Base-by-base conservation (phyloP, 768 basidiomycete genomes). In the Russula ochroleuca region DNA sequence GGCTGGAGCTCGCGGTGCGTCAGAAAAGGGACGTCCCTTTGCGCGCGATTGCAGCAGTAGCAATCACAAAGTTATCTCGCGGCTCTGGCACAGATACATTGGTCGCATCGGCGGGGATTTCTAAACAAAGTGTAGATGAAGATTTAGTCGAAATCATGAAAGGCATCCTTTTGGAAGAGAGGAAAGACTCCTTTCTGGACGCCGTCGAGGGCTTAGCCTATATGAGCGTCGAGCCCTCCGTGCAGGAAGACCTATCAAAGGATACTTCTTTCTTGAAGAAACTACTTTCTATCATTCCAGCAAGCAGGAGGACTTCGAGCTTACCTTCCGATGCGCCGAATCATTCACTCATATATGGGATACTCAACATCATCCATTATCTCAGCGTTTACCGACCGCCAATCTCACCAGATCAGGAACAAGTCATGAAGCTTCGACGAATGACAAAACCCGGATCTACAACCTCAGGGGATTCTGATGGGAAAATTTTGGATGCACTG, bases 181-280 rank as follows among this genome's bases (percentile, higher is more conserved):
- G 23, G 14, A 56, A 59, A 15, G 65, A 77, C 21, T 78, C 81
- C n/a, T 69, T 81, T 19, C 73, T 79, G 8, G 85, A 92, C 63
- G 85, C 84, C 5, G 78, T 93, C n/a, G 93, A 95, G 75, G 91
- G 87, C 0, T 75, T 95, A 60, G 88, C 88, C 17, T 88, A 93
- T 73, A 82, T 92, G 55, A 89, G 84, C 60, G 74, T 80, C 53
- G 80, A 84, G 66, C 78, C 88, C 3, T 65, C 72, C 2, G 78
- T 87, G 62, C 87, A 89, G 70, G 84, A 88, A 63, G 69, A 68
- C 17, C 74, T 94, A 56, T 81, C 86, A 15, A 75, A 73, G 13
- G 79, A 85, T 67, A 21, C 76, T 0, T 53, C 66, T 11, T 84
- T 91, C 71, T 77, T 91, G 55, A 78, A 75, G 56, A 74, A 75